Conservation (phyloP, 768 basidiomycete genomes). For the Boletus sp. region DNA sequence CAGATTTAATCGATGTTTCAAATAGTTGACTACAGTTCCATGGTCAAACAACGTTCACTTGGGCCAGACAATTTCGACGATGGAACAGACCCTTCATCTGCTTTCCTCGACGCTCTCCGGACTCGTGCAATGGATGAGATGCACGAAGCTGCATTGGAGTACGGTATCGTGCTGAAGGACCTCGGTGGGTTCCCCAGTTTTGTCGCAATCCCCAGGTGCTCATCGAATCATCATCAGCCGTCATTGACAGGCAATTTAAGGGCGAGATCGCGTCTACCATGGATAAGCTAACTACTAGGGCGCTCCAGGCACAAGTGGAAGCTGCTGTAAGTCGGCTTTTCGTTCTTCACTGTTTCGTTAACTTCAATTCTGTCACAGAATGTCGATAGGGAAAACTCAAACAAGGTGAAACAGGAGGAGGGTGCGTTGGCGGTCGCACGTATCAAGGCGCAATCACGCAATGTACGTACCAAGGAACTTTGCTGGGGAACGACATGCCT, state of each 20-base stretch:
- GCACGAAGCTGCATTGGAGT: conserved; percentile 76
- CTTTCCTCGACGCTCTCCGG: conserved; percentile 79
- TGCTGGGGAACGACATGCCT: background rate
- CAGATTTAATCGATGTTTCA: background rate
- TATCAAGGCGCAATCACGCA: conserved; percentile 67
- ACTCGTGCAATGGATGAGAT: conserved; percentile 87
- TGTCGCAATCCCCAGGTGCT: background rate
- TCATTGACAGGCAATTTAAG: conserved; percentile 87
- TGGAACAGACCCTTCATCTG: conserved; percentile 63
- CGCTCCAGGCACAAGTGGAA: conserved; percentile 84
- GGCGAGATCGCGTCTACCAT: conserved; percentile 83
- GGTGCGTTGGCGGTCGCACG: conserved; percentile 73
- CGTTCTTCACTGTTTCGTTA: background rate
- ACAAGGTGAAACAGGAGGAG: conserved; percentile 84
- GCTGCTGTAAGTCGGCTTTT: conserved; percentile 55
- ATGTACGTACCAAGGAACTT: conserved; percentile 31
- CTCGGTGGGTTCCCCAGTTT: conserved; percentile 45
- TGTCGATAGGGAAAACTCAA: conserved; percentile 84
- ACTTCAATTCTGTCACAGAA: conserved; percentile 44
- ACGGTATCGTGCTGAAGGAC: conserved; percentile 81
- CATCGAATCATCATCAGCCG: conserved; percentile 45
- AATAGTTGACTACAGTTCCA: conserved; percentile 52
- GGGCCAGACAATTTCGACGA: conserved; percentile 77
- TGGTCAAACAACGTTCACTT: conserved; percentile 78
- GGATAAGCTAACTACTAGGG: conserved; percentile 83